Percentiles rank a stretch among this genome's conserved stretches.
Evolutionary conservation across 176 grass and related monocot species (phyloP).

Genomic region (Areca catechu): DNA sequence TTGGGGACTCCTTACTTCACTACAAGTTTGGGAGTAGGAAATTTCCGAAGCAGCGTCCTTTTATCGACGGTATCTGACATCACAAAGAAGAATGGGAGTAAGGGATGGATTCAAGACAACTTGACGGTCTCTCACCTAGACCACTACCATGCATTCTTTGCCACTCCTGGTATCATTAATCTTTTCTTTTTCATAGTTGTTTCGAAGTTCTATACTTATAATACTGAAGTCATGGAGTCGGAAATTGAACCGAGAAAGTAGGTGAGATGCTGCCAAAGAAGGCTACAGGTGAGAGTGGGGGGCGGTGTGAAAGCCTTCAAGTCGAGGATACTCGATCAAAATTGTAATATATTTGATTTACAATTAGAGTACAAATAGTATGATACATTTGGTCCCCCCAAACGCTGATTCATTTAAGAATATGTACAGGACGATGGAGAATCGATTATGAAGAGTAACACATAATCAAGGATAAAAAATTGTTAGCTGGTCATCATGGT

Average conservation of each 20-base stretch:
- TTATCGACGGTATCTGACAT: background rate
- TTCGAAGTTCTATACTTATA: no score
- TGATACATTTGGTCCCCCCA: background rate
- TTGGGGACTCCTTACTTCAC: slow-evolving; percentile 13
- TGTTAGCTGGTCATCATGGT: no score
- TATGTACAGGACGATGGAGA: no score
- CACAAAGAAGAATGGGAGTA: background rate
- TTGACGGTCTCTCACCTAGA: slow-evolving; percentile 8
- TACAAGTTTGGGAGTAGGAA: slow-evolving; percentile 6
- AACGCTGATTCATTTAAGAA: no score
- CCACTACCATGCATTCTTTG: slow-evolving; percentile 14
- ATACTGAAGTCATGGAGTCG: background rate
- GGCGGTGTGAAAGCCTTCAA: background rate
- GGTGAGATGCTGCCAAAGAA: background rate
- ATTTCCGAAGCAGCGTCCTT: slow-evolving; percentile 11
- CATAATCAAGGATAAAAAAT: no score
- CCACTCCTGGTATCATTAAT: background rate
- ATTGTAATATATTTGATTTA: background rate
- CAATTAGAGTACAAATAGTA: background rate
- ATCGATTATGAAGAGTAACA: no score
- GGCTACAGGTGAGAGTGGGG: background rate
- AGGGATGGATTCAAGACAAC: slow-evolving; percentile 13
- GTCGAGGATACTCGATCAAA: background rate
- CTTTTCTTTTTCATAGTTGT: background rate
- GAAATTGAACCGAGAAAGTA: background rate